Conservation (phyloP, 805 yeast genomes). For the Kuraishia hungarica region DNA sequence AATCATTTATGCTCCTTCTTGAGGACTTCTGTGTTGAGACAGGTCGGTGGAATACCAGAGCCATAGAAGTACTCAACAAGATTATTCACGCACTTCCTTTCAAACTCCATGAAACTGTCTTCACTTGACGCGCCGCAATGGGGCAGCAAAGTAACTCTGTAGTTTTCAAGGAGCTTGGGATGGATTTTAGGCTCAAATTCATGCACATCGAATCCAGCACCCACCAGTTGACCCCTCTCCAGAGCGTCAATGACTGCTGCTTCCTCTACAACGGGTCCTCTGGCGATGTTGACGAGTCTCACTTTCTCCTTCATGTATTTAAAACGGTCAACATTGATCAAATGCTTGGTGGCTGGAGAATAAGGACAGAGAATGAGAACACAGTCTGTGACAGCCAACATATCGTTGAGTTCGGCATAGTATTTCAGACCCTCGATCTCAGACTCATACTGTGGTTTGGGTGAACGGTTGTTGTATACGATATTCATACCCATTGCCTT, state of each 20-base stretch:
- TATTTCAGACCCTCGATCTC: slow-evolving; percentile 22
- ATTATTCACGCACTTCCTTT: slow-evolving; percentile 27
- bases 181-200: slow-evolving; percentile 32
- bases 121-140: slow-evolving; percentile 28
- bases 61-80: slow-evolving; percentile 27
- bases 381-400: slow-evolving; percentile 21
- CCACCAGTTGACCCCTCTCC: slow-evolving; percentile 30
- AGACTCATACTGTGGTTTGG: slow-evolving; percentile 20
- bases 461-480: slow-evolving; percentile 29
- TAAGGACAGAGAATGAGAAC: slow-evolving; percentile 30
- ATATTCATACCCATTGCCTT: slow-evolving; percentile 34
- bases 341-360: slow-evolving; percentile 27
- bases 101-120: slow-evolving; percentile 28
- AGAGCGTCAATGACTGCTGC: slow-evolving; percentile 29
- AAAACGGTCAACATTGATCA: slow-evolving; percentile 24
- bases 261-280: slow-evolving; percentile 32
- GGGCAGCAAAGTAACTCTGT: slow-evolving; percentile 27
- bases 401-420: slow-evolving; percentile 15
- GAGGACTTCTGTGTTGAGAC: slow-evolving; percentile 16
- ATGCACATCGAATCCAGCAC: slow-evolving; percentile 34
- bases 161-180: slow-evolving; percentile 22
- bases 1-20: background rate
- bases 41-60: slow-evolving; percentile 19
- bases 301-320: slow-evolving; percentile 19
- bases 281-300: slow-evolving; percentile 26